Evolutionary conservation across 2,329 filamentous ascomycete species (phyloP).

Genomic region (Aspergillus pseudonomiae): DNA sequence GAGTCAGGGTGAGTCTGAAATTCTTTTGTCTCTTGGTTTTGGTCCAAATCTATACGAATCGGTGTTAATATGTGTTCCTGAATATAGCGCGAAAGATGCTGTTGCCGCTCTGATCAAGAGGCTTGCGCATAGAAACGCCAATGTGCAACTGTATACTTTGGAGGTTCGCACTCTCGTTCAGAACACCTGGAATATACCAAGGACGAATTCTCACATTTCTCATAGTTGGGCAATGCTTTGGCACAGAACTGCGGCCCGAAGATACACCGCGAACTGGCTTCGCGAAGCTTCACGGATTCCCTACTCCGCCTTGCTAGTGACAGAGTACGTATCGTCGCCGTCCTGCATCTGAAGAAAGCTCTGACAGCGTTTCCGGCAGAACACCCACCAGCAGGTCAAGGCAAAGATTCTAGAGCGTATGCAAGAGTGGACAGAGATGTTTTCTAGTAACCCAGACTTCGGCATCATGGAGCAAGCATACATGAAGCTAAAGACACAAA

Average conservation of each 20-base stretch:
- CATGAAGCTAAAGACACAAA: slow-evolving; percentile 76
- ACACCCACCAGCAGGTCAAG: slow-evolving; percentile 95
- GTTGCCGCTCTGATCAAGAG: slow-evolving; percentile 90
- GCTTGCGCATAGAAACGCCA: slow-evolving; percentile 89
- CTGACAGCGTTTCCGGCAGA: slow-evolving; percentile 49
- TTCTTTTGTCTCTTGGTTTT: background rate
- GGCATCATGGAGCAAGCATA: slow-evolving; percentile 98
- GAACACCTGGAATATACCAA: too few species aligned
- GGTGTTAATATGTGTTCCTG: slow-evolving; percentile 18
- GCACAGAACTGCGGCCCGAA: slow-evolving; percentile 87
- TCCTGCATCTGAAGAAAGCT: background rate
- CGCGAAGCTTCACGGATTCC: slow-evolving; percentile 91
- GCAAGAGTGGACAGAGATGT: slow-evolving; percentile 96
- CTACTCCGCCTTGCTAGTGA: slow-evolving; percentile 88
- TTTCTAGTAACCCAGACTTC: slow-evolving; percentile 82
- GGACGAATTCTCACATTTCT: slow-evolving; percentile 10
- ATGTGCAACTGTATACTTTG: slow-evolving; percentile 92
- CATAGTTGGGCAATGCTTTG: slow-evolving; percentile 83
- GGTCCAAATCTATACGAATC: background rate
- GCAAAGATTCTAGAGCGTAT: slow-evolving; percentile 95
- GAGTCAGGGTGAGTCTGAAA: slow-evolving; percentile 47
- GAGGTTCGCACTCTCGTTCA: slow-evolving; percentile 58
- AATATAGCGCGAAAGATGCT: slow-evolving; percentile 71
- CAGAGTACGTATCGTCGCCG: slow-evolving; percentile 51
- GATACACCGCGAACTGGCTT: slow-evolving; percentile 88